Evolutionary conservation across 1,139 yeast species (phyloP).

Genomic region (Blastobotrys elegans): DNA sequence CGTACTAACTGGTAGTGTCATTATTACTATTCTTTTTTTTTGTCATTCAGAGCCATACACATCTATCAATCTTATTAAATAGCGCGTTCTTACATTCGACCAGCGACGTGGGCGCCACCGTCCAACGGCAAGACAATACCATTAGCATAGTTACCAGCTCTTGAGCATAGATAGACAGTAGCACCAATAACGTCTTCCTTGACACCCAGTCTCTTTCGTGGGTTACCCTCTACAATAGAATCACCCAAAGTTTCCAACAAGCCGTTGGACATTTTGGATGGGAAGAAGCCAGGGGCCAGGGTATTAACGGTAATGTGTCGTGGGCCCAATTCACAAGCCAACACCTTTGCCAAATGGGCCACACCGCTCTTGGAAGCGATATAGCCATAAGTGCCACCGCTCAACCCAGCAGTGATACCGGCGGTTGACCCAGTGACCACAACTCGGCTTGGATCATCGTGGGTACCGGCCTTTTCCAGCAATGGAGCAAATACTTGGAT

Average conservation of each 20-base stretch:
- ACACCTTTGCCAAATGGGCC: constrained; percentile 59
- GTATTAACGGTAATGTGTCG: constrained; percentile 61
- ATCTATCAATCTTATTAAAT: too few relatives aligned
- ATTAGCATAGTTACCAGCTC: constrained; percentile 57
- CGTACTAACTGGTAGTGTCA: too few relatives aligned
- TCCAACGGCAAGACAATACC: constrained; percentile 73
- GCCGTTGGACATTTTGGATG: constrained; percentile 71
- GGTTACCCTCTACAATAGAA: constrained; percentile 46
- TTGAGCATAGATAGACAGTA: constrained; percentile 56
- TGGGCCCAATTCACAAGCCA: constrained; percentile 64
- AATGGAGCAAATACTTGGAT: constrained; percentile 59
- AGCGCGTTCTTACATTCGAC: constrained; percentile 5
- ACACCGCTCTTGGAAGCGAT: constrained; percentile 76
- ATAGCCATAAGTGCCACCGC: constrained; percentile 67
- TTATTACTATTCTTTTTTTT: not conserved
- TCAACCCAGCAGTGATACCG: constrained; percentile 40
- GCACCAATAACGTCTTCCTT: constrained; percentile 57
- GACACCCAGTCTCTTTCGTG: constrained; percentile 60
- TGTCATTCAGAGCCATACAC: not conserved
- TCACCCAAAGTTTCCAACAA: constrained; percentile 49
- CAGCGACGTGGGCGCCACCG: constrained; percentile 49
- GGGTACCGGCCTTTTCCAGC: constrained; percentile 50
- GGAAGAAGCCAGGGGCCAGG: constrained; percentile 77
- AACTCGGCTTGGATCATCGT: constrained; percentile 60
- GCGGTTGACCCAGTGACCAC: constrained; percentile 62